Evolutionary conservation across 1,284 basidiomycete species (phyloP), one percentile per base, ranked within the genome.

Genomic region (Pseudozyma tsukubaensis): DNA sequence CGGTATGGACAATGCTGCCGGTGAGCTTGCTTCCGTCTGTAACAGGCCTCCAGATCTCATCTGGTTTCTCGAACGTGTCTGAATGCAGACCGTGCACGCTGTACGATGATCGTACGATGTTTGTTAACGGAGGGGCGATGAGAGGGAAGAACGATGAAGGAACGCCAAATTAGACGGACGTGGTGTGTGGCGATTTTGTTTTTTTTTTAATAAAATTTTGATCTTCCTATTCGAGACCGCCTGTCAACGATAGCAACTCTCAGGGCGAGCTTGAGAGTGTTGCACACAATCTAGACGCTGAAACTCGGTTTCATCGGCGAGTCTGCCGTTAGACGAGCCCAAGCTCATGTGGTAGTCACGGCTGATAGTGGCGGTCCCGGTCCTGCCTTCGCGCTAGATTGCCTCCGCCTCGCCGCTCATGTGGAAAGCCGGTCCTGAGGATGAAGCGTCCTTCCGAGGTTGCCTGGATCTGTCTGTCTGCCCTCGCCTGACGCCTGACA

Each of bases 161-260:
- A 21, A 8, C 24, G 24, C 24, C 24, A 29, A 29, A 29, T 29
- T 29, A 29, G 24, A 6, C 3, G 24, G 24, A 29, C 3, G 24
- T 29, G 24, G 24, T 29, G 24, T 29, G 24, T 29, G 24, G 24
- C 24, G 24, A 29, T 57, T 35, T 35, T 44, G 10, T 8, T 24
- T 54, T 44, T n/a, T 47, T 21, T 35, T 35, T 21, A 4, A 21
- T 42, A 7, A 34, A 14, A 18, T 24, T 53, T 21, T 21, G 4
- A 37, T 39, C 18, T 36, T 50, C 4, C 19, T 39, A 16, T 45
- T 45, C 14, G 11, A 34, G 37, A 37, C 21, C 13, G 35, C 45
- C 43, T 57, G 54, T 57, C 54, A 57, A 49, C 24, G 21, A 54
- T 13, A 37, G 39, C 36, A 47, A 44, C 37, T 21, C 51, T n/a